Base-by-base conservation (phyloP, 2,329 filamentous ascomycete genomes). In the Fusarium mangiferae region DNA sequence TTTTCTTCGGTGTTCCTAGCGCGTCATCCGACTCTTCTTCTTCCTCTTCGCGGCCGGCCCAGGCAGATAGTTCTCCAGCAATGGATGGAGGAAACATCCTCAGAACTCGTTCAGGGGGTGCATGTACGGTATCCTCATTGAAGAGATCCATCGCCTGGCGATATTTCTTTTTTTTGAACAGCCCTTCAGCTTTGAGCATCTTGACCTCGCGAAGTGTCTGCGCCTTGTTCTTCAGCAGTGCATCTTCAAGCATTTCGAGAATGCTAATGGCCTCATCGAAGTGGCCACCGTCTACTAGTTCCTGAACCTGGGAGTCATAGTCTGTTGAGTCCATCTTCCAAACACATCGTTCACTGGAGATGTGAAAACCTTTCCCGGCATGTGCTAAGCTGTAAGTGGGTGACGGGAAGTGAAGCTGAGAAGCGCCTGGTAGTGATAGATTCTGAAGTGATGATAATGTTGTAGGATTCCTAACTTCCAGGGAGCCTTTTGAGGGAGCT, bases 261-360 rank as follows among this genome's bases (percentile, higher is more conserved):
- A 99, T 85, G 78, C 95, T 98, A 71, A 98, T 93, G 0, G 96
- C 96, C 83, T 99, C 97, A 77, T 99, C 96, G 62, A 95, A 94
- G 68, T 90, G 89, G 15, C 88, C 90, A 68, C 89, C 90, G 26
- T 91, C 88, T 3, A 97, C 90, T 33, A 99, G 87, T 74, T 96
- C 91, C 68, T 95, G 90, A 28, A 98, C 90, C 80, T 99, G 96
- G 5, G 91, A 91, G 80, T 98, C 94, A 79, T 99, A 99, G 74
- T 95, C 93, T 42, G 95, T 91, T 7, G 96, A 93, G 72, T 92
- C 94, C 96, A 99, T 98, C 77, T 96, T 93, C 96, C 96, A 99
- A 42, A 99, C 93, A 39, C 89, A 93, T 49, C 96, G 89, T 63
- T 98, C 96, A 79, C 96, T 98, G 26, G 93, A 92, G 58, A 98